Conservation (phyloP, 2,329 filamentous ascomycete species). For the Fusarium albidum region DNA sequence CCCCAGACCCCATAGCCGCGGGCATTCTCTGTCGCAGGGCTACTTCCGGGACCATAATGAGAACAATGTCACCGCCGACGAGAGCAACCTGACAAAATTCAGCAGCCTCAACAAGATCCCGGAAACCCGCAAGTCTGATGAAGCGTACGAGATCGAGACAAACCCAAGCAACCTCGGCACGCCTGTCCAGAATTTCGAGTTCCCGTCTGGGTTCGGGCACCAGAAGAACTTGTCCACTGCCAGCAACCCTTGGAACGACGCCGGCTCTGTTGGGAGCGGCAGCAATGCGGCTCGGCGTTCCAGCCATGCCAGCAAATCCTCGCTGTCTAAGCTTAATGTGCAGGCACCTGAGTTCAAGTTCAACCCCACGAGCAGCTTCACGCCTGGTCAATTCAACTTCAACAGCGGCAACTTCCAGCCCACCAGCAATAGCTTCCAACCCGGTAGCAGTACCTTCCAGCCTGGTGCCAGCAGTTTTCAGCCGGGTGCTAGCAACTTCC, state of each 20-base stretch:
- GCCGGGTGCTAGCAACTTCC: constrained; percentile 13
- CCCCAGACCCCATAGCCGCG: constrained; percentile 76
- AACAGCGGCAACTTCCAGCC: constrained; percentile 56
- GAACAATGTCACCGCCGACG: constrained; percentile 44
- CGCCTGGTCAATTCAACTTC: constrained; percentile 36
- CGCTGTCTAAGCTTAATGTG: constrained; percentile 84
- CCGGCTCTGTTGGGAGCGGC: constrained; percentile 46
- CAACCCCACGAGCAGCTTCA: constrained; percentile 56
- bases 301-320: constrained; percentile 73
- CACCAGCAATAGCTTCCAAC: constrained; percentile 55
- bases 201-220: constrained; percentile 57
- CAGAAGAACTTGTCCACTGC: constrained; percentile 62
- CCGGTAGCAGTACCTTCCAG: constrained; percentile 13
- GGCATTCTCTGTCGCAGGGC: constrained; percentile 74
- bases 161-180: constrained; percentile 78
- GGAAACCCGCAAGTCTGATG: constrained; percentile 54
- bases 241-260: constrained; percentile 71
- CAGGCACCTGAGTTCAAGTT: constrained; percentile 90
- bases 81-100: constrained; percentile 39
- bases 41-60: constrained; percentile 65
- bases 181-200: constrained; percentile 61
- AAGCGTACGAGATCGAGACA: constrained; percentile 73
- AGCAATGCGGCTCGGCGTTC: constrained; percentile 50
- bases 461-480: constrained; percentile 14
- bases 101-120: constrained; percentile 52